These are phyloP conservation scores for Globisporangium viniferum DNA, from an alignment of 352 stramenopile species.

Conservation along the genomic window DNA sequence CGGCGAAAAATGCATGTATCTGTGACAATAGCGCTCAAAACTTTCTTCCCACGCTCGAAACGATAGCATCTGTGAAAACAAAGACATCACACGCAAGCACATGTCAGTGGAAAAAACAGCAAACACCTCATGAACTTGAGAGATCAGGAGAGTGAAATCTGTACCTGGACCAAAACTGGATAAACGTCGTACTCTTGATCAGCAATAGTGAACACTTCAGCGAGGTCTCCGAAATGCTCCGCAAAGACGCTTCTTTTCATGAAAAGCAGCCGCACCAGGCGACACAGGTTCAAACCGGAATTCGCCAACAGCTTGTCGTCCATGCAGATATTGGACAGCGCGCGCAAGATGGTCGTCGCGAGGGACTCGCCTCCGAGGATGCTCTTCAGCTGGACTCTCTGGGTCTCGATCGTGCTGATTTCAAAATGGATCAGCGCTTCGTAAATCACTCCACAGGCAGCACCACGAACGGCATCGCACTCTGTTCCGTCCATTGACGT, in stretches of 20 bases:
- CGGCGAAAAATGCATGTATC: constrained; percentile 23
- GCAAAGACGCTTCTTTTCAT: constrained; percentile 18
- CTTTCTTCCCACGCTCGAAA: constrained; percentile 36
- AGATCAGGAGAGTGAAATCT: not conserved
- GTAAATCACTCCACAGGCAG: constrained; percentile 31
- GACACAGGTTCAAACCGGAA: constrained; percentile 23
- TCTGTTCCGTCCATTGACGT: constrained; percentile 48
- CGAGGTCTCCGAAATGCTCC: constrained; percentile 29
- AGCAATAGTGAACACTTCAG: constrained; percentile 22
- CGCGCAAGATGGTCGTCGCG: constrained; percentile 18
- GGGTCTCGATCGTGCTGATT: not conserved
- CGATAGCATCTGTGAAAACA: constrained; percentile 33
- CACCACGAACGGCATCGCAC: constrained; percentile 48
- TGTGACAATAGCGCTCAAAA: constrained; percentile 25
- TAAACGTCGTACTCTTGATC: constrained; percentile 34
- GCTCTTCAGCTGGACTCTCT: constrained; percentile 18
- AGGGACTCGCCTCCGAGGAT: constrained; percentile 23
- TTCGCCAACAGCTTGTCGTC: constrained; percentile 25
- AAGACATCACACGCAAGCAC: not conserved
- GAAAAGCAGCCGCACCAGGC: constrained; percentile 33
- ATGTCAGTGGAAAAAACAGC: not conserved
- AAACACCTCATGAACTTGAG: not conserved
- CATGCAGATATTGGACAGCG: constrained; percentile 27
- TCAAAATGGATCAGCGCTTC: constrained; percentile 30
- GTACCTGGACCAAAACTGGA: constrained; percentile 38